These are phyloP conservation scores for Kalanchoe fedtschenkoi DNA, from an alignment of 164 flowering plant genomes.

Conservation along the genomic window DNA sequence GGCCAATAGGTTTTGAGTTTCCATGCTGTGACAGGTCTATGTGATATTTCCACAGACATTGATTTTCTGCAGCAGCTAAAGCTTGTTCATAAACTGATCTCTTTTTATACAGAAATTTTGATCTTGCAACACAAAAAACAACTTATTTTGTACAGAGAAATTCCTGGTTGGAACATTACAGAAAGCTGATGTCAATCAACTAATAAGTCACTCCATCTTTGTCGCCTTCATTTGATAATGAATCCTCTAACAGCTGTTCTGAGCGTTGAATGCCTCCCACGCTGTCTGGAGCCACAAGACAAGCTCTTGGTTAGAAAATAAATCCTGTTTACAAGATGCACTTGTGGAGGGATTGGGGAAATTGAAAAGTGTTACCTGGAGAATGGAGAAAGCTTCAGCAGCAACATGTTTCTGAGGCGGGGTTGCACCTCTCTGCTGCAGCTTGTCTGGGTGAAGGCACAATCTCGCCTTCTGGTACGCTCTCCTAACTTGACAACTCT, in stretches of 20 bases:
- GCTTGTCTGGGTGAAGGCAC: constrained; percentile 71
- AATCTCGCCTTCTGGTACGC: constrained; percentile 71
- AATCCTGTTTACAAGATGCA: not conserved
- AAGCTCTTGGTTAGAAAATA: not conserved
- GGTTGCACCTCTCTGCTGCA: constrained; percentile 76
- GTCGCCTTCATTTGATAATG: not conserved
- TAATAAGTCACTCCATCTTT: too few relatives aligned
- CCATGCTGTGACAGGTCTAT: too few relatives aligned
- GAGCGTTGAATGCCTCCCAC: not conserved
- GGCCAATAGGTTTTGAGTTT: too few relatives aligned
- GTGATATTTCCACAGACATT: too few relatives aligned
- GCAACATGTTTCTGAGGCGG: constrained; percentile 41
- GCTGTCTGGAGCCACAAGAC: not conserved
- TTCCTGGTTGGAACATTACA: too few relatives aligned
- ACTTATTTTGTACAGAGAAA: too few relatives aligned
- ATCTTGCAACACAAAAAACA: too few relatives aligned
- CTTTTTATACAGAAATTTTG: too few relatives aligned
- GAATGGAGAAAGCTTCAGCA: constrained; percentile 47
- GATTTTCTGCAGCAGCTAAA: too few relatives aligned
- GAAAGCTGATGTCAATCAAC: too few relatives aligned
- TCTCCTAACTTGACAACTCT: constrained; percentile 48
- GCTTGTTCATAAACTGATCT: too few relatives aligned
- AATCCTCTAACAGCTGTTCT: not conserved
- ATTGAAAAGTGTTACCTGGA: constrained; percentile 38
- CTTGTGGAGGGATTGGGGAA: not conserved